Percentiles rank a stretch among this genome's conserved stretches.
Evolutionary conservation across 2,329 filamentous ascomycete species (phyloP).

Genomic region (Teratosphaeria gauchensis): DNA sequence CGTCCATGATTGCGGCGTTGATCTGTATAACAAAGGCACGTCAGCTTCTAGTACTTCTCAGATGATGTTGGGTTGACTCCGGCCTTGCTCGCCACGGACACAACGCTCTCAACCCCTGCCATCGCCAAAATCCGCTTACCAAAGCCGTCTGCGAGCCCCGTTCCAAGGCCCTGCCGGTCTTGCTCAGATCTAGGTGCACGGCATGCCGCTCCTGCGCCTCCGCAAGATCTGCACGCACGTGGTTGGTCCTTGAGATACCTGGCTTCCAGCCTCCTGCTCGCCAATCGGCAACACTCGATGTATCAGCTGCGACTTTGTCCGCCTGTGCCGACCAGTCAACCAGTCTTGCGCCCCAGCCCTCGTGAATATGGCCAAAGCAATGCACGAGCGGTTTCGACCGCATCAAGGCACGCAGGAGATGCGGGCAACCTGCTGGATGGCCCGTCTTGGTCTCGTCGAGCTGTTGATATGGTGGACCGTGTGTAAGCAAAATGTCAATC

Average conservation of each 20-base stretch:
- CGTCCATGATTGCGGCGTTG: constrained; percentile 48
- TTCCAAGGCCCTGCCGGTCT: constrained; percentile 20
- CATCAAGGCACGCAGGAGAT: constrained; percentile 42
- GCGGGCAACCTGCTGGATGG: constrained; percentile 44
- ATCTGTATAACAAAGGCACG: constrained; percentile 15
- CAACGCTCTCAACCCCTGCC: background rate
- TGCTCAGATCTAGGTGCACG: constrained; percentile 22
- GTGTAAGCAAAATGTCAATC: constrained; percentile 51
- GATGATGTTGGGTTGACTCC: background rate
- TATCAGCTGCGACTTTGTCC: constrained; percentile 2
- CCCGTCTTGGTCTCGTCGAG: constrained; percentile 36
- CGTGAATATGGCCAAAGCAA: constrained; percentile 56
- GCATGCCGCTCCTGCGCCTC: constrained; percentile 21
- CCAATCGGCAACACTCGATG: constrained; percentile 6
- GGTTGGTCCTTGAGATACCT: constrained; percentile 4
- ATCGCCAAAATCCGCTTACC: constrained; percentile 10
- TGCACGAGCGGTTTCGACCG: constrained; percentile 46
- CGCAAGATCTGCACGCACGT: constrained; percentile 6
- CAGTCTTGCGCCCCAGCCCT: constrained; percentile 39
- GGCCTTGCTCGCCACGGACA: background rate
- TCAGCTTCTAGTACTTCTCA: background rate
- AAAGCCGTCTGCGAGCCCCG: constrained; percentile 46
- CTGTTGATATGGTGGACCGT: constrained; percentile 46
- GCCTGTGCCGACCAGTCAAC: constrained; percentile 30
- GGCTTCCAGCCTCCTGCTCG: constrained; percentile 4